Base-by-base conservation (phyloP, 139 green algal genomes). In the Chlamydomonas sp. region DNA sequence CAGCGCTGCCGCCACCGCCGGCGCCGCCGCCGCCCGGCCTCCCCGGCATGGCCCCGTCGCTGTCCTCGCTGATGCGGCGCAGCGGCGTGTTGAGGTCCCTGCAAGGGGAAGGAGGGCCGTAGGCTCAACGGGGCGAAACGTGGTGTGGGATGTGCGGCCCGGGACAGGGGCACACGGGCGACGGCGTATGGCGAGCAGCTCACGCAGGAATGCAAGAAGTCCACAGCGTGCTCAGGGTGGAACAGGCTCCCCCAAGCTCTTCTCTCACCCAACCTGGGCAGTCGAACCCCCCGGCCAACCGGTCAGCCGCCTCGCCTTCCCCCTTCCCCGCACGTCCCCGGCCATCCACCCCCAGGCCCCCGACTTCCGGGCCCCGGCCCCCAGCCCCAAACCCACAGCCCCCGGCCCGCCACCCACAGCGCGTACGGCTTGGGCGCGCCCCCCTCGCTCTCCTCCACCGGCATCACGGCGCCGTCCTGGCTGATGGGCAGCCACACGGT, bases 401-500 rank as follows among this genome's bases (percentile, higher is more conserved):
- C 3, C 79, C 79, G 49, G 6, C 15, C 3, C 63, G 1, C 63
- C n/a, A 58, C 84, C 69, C 63, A 83, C 84, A 89, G 63, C 18
- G 73, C 57, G 77, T 75, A 85, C 49, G 63, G 57, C 84, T 78
- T 49, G 31, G 31, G 31, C 31, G 31, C 58, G 16, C 66, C 3
- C n/a, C 60, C 61, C 60, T 78, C 85, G 17, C 31, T 77, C 59
- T 89, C 85, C 49, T 83, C 74, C 59, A 84, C 61, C 18, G 61
- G 2, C 66, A 79, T 63, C 57, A 83, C 17, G 9, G 64, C 77
- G 0, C 80, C 87, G 75, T 91, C 88, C 75, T 90, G 89, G 49
- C 62, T 82, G 59, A 92, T 85, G n/a, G 89, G 89, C 49, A 92
- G 85, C 89, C 85, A 90, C 61, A 92, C 83, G 14, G 89, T 92